These are phyloP conservation scores for Phytophthora fragariaefolia DNA, from an alignment of 352 stramenopile species.

Conservation along the genomic window DNA sequence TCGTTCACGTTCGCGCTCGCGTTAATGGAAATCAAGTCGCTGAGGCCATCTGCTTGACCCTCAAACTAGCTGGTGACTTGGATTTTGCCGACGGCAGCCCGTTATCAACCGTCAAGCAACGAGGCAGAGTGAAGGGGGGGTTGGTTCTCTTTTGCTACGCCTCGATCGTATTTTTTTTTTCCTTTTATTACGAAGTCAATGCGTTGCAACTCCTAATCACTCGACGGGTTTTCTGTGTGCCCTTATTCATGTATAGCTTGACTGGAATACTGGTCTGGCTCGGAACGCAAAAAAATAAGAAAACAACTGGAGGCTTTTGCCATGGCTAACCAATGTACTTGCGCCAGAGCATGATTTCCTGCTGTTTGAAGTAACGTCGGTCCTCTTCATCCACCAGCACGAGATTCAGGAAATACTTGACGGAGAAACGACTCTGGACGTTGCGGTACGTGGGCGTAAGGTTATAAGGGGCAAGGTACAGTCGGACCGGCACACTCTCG, in stretches of 20 bases:
- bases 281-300: no score
- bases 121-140: constrained; percentile 3
- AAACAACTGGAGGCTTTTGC: no score
- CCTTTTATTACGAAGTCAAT: constrained; percentile 20
- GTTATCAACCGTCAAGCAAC: constrained; percentile 1
- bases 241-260: constrained; percentile 15
- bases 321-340: constrained; percentile 53
- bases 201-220: constrained; percentile 2
- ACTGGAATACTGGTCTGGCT: constrained; percentile 9
- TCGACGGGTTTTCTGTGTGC: constrained; percentile 14
- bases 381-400: constrained; percentile 99
- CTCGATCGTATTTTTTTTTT: constrained; percentile 17
- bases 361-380: constrained; percentile 99
- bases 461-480: constrained; percentile 93
- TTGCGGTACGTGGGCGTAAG: constrained; percentile 92
- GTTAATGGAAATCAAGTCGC: constrained; percentile 23
- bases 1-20: constrained; percentile 33
- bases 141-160: not conserved
- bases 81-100: constrained; percentile 16
- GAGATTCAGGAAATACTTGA: constrained; percentile 98
- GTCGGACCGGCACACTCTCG: constrained; percentile 96
- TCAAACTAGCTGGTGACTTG: constrained; percentile 18
- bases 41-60: constrained; percentile 5
- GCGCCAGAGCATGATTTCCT: constrained; percentile 98
- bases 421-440: constrained; percentile 92